Percentiles rank a stretch among this genome's conserved stretches.
These are phyloP conservation scores for Aspergillus flavus DNA, from an alignment of 2,329 filamentous ascomycete genomes.

Conservation along the genomic window DNA sequence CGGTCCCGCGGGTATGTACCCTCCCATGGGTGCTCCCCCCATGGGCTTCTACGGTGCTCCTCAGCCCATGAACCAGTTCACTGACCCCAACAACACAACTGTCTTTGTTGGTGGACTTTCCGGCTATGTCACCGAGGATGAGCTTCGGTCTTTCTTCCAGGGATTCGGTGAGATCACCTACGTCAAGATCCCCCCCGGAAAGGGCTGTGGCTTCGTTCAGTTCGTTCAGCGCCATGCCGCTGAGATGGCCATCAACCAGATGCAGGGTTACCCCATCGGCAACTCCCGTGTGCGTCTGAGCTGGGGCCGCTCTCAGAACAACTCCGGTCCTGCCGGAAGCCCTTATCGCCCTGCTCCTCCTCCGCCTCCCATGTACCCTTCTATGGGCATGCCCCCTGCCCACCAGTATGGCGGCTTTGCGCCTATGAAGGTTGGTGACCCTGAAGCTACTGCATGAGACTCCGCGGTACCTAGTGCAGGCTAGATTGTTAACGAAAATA, in stretches of 20 bases:
- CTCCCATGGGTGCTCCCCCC: conserved; percentile 67
- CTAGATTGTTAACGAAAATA: conserved; percentile 18
- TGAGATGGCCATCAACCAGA: conserved; percentile 99
- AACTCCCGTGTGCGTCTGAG: conserved; percentile 97
- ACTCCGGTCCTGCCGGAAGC: conserved; percentile 92
- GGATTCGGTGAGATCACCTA: conserved; percentile 99
- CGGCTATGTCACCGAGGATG: conserved; percentile 97
- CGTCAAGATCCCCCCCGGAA: conserved; percentile 98
- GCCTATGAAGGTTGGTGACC: conserved; percentile 63
- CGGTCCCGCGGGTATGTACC: conserved; percentile 65
- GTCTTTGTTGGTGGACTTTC: conserved; percentile 97
- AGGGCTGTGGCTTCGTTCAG: conserved; percentile 98
- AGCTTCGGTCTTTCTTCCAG: conserved; percentile 99
- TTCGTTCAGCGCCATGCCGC: conserved; percentile 98
- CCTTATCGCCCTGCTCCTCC: conserved; percentile 90
- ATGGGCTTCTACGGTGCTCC: conserved; percentile 67
- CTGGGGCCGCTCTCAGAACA: conserved; percentile 98
- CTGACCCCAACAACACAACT: conserved; percentile 98
- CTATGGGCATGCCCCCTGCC: conserved; percentile 68
- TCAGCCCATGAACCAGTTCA: conserved; percentile 98
- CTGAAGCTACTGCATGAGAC: conserved; percentile 20
- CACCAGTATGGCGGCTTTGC: conserved; percentile 66
- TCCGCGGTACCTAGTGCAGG: conserved; percentile 11
- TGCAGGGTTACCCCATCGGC: conserved; percentile 99
- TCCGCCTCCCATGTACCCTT: conserved; percentile 71